Base-by-base conservation (phyloP, 140 eudicot species). In the Oenanthe javanica region DNA sequence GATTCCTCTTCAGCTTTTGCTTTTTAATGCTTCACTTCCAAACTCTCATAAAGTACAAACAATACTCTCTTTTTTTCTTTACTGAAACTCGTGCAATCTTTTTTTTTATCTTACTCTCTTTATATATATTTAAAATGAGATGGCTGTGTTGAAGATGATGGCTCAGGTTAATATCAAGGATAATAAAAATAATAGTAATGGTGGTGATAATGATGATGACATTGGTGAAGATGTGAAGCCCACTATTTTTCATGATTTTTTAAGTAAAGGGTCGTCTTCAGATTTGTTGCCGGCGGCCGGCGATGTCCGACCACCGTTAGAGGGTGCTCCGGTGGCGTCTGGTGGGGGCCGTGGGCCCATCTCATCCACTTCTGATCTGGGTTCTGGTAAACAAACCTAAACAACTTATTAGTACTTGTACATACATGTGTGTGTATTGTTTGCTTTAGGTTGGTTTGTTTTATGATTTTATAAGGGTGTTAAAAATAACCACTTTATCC, bases 291-390 rank as follows among this genome's bases (percentile, higher is more conserved):
- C 85, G 83, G 79, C 88, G n/a, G 77, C 57, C 40, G 84, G 81
- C 21, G 90, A 75, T 16, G 87, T 13, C 50, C 76, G 79, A 74
- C 67, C 83, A 45, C 83, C 67, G 57, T 78, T 82, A 11, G 88
- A 84, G 83, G 83, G 81, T 42, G 84, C 88, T 66, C 87, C 90
- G 38, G 82, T 93, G 14, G 87, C 89, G 64, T 86, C 96, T 71
- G 89, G 82, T 45, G 87, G 86, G 59, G 87, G 85, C 73, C 84
- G 94, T 63, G 89, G 87, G 27, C 96, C 91, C 81, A 84, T 88
- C 25, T 90, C 96, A 64, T 77, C 96, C 76, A 84, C 91, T 82
- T 93, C 97, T 88, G 97, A 91, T 93, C 94, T 93, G 87, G 97
- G 87, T 67, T 89, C 97, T 81, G 97, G 97, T 93, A 84, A 85